Base-by-base conservation (phyloP, 768 basidiomycete genomes). In the Pleurotus djamor region DNA sequence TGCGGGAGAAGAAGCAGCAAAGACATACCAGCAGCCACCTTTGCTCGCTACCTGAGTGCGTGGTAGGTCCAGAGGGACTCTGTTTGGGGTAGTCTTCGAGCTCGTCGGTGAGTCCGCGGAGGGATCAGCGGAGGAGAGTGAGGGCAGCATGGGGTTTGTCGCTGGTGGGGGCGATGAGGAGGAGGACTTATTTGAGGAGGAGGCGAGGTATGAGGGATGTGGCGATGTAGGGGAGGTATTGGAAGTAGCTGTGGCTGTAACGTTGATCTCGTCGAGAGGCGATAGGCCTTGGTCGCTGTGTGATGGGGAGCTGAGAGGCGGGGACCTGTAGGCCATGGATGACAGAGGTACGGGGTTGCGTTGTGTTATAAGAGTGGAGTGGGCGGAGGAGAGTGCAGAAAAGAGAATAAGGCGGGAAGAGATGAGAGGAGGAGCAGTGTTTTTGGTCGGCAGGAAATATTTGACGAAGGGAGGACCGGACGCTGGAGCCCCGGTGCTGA, bases 11-110 rank as follows among this genome's bases (percentile, higher is more conserved):
- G 41, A 32, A 48, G 44, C 47, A 52, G 61, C 47, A 54, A 43
- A 59, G 43, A 41, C 89, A 68, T 69, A 91, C 90, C 90, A 92
- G 74, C 90, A 91, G 47, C 90, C 90, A 63, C 89, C 89, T 72
- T 86, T 88, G 60, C 86, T 82, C 49, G 83, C 80, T 12, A 82
- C 79, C 47, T 76, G 72, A 51, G 76, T 77, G 52, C 83, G 81
- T 61, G 83, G 80, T 52, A 83, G 77, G 68, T 83, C 83, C 44
- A 77, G 72, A 13, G 78, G 73, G 52, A 76, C 72, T 60, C 76
- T 78, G 63, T 70, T 79, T 7, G 83, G 82, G 12, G 82, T 83
- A n/a, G 74, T 71, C 7, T 76, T 73, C 4, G 73, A 65, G 64
- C 76, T 76, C 48, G 65, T 65, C 4, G 71, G 60, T 9, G 43